These are phyloP conservation scores for Thalassiosira livingstoniorum DNA, from an alignment of 352 stramenopile genomes.

Conservation along the genomic window DNA sequence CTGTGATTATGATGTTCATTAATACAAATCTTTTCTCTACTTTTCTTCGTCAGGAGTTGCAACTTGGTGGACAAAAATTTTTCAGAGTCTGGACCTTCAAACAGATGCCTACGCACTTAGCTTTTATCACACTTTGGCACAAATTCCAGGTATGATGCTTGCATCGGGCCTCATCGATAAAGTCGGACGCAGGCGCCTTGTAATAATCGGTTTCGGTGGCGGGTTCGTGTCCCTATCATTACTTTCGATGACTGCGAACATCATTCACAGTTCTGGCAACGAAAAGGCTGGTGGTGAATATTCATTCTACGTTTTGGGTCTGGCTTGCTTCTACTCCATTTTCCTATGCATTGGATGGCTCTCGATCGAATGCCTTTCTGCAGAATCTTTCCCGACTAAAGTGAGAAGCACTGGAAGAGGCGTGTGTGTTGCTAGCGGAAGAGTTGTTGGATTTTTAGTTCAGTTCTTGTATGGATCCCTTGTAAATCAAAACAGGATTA, in stretches of 20 bases:
- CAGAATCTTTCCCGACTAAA: conserved; percentile 91
- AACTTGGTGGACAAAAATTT: conserved; percentile 65
- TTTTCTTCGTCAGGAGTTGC: conserved; percentile 19
- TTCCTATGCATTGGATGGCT: conserved; percentile 50
- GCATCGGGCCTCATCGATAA: conserved; percentile 57
- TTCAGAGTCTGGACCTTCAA: conserved; percentile 41
- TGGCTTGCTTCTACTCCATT: conserved; percentile 51
- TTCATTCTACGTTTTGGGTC: conserved; percentile 29
- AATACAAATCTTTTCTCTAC: too few relatives aligned
- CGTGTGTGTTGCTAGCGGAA: conserved; percentile 89
- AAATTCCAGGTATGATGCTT: conserved; percentile 60
- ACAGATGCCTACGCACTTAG: conserved; percentile 51
- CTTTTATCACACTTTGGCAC: conserved; percentile 53
- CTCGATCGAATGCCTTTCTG: conserved; percentile 88
- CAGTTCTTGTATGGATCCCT: conserved; percentile 84
- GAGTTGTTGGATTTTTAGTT: conserved; percentile 89
- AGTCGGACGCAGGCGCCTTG: conserved; percentile 38
- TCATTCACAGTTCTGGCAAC: conserved; percentile 22
- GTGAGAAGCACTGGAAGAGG: conserved; percentile 91
- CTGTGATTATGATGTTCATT: too few relatives aligned
- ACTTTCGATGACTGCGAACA: conserved; percentile 34
- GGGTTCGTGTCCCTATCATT: conserved; percentile 29
- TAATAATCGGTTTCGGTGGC: conserved; percentile 47
- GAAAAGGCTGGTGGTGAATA: neutral
- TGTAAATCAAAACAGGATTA: conserved; percentile 45